Evolutionary conservation across 352 stramenopile genomes (phyloP), one percentile per base, ranked within the genome.

Genomic region (Pythium vanterpoolii): DNA sequence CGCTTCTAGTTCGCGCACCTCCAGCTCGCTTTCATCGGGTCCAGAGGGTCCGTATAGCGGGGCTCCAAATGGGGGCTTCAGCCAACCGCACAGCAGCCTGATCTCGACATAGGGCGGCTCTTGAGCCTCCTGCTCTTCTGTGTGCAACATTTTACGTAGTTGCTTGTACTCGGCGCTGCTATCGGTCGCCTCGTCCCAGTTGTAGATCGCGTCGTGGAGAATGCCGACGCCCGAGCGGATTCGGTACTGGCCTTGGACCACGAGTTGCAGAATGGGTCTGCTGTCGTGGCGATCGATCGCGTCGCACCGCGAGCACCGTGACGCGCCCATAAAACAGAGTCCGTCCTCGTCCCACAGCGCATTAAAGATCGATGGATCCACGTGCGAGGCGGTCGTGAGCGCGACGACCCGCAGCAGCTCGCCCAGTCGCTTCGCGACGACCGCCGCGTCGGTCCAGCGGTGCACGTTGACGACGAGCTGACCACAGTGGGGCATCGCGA

Each of bases 351-450:
- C 27, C 38, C 36, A 64, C 47, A 64, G 56, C 38, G 28, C 27
- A 46, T 56, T 50, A 9, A 56, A 30, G 10, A 63, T 36, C 4
- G 30, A 6, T 23, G 36, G 31, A 34, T 62, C 44, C 44, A 62
- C 55, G 44, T 62, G 55, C 26, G 55, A 44, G 6, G 33, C 55
- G 31, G 31, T 55, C 44, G 55, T 23, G 55, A 62, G 55, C 7
- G 30, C 30, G 0, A 55, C 21, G 9, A 62, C 19, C 13, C 55
- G 55, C 55, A 62, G 55, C 31, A 62, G 21, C 42, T 62, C 55
- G 55, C 55, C 55, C 19, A 62, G 45, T 4, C 30, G 10, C 11
- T 13, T 13, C 14, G 44, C n/a, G 21, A 18, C 55, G 44, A 53
- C 13, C 21, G 24, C 30, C 28, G 28, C 24, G 42, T 24, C 53